Evolutionary conservation across 306 rosid genomes (phyloP).

Genomic region (Corylus americana): DNA sequence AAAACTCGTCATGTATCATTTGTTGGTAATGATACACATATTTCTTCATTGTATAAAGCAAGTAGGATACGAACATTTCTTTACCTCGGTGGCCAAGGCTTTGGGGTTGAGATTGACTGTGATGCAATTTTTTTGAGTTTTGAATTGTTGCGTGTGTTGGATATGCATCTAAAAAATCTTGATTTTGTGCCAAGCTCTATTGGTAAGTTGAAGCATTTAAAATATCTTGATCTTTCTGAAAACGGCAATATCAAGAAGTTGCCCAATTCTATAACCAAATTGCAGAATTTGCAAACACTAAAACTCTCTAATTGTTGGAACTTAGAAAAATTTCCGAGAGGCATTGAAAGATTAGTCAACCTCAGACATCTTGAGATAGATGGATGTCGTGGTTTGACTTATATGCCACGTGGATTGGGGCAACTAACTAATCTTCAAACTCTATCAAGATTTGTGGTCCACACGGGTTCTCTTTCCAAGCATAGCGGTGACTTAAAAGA

Average conservation of each 20-base stretch:
- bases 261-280: not conserved
- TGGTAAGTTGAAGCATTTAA: not conserved
- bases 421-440: conserved; percentile 5
- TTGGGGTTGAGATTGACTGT: not conserved
- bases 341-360: too few relatives aligned
- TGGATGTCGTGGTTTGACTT: too few relatives aligned
- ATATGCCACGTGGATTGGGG: not conserved
- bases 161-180: not conserved
- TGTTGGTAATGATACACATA: too few relatives aligned
- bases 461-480: too few relatives aligned
- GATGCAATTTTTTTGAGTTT: not conserved
- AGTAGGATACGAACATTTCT: conserved; percentile 1
- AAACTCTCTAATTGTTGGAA: too few relatives aligned
- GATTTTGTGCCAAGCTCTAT: not conserved
- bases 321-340: too few relatives aligned
- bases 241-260: not conserved
- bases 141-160: not conserved
- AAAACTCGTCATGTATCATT: conserved; percentile 4
- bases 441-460: not conserved
- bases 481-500: too few relatives aligned
- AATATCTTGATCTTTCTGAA: not conserved
- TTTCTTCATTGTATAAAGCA: not conserved
- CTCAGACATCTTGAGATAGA: too few relatives aligned
- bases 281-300: too few relatives aligned
- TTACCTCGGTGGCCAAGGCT: not conserved